Base-by-base conservation (phyloP, 2,329 filamentous ascomycete genomes). In the Cercospora nicotianae region DNA sequence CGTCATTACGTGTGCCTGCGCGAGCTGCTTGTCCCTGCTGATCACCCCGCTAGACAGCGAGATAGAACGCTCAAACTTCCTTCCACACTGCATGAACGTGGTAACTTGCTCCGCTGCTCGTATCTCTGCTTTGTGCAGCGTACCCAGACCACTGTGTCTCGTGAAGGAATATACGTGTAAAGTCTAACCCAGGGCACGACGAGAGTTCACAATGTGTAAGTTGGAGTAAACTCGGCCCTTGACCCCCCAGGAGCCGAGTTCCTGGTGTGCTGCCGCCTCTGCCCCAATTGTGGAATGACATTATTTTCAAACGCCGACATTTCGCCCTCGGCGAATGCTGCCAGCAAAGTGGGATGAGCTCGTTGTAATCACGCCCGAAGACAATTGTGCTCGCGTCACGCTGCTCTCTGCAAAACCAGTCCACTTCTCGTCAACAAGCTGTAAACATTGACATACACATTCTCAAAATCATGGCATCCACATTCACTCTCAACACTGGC, bases 401-500 rank as follows among this genome's bases (percentile, higher is more conserved):
- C n/a, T 48, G 42, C 20, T 51, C 20, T 51, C 9, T 51, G 18
- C 45, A 51, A 51, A 51, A 51, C 45, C 45, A 23, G 18, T 13
- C 18, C 45, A 23, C 45, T 51, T 51, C 45, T 23, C 53, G 23
- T 30, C 53, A 30, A 33, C 30, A 58, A n/a, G 12, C 30, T 4
- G 42, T 28, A 53, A 74, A 77, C 61, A 75, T 75, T 67, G 68
- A 30, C 69, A 74, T 59, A 74, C 36, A 26, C 18, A 10, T 28
- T 18, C 18, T 55, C 76, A 36, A 63, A 75, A 58, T 33, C 67
- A 74, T 64, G 76, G 75, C 62, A 60, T 74, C 45, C 70, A 73
- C 28, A 3, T 77, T 79, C 67, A 77, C 76, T 9, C 73, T 80
- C 67, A 79, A 80, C 74, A 79, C 77, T 55, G 78, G 78, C 67